These are phyloP conservation scores for Solanum etuberosum DNA, from an alignment of 257 asterid species.

Conservation along the genomic window DNA sequence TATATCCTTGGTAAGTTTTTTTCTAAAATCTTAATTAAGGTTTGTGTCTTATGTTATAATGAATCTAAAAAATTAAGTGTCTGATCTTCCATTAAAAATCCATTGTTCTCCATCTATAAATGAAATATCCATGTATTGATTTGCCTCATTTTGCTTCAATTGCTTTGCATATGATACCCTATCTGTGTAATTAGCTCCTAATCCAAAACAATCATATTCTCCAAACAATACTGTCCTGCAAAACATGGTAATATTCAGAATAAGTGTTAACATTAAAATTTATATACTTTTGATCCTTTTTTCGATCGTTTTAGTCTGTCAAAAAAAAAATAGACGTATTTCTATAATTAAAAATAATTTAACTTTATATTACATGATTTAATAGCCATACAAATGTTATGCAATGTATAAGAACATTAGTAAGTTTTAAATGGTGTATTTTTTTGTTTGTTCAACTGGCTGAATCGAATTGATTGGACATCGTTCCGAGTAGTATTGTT, in stretches of 20 bases:
- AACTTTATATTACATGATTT: neutral
- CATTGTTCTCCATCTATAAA: conserved; percentile 67
- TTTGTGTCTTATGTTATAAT: neutral
- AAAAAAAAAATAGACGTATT: neutral
- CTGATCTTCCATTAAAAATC: conserved; percentile 23
- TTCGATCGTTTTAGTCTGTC: neutral
- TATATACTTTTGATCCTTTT: too few species aligned
- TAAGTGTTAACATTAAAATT: neutral
- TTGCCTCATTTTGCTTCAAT: conserved; percentile 48
- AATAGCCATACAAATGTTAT: neutral
- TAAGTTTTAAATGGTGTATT: neutral
- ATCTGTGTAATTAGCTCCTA: conserved; percentile 38
- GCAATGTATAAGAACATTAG: neutral
- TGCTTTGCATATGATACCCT: conserved; percentile 56
- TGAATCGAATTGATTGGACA: too few species aligned
- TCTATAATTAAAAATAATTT: neutral
- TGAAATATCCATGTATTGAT: conserved; percentile 36
- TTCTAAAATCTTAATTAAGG: neutral
- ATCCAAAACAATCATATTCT: conserved; percentile 56
- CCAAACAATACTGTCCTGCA: conserved; percentile 67
- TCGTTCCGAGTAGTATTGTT: neutral
- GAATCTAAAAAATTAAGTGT: neutral
- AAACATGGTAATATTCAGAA: neutral
- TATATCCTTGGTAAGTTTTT: neutral
- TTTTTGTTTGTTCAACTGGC: neutral